A percentile compares a stretch with the other conserved stretches of the same genome.
These are phyloP conservation scores for Martiniozyma abietophila DNA, from an alignment of 805 yeast species.

Conservation along the genomic window DNA sequence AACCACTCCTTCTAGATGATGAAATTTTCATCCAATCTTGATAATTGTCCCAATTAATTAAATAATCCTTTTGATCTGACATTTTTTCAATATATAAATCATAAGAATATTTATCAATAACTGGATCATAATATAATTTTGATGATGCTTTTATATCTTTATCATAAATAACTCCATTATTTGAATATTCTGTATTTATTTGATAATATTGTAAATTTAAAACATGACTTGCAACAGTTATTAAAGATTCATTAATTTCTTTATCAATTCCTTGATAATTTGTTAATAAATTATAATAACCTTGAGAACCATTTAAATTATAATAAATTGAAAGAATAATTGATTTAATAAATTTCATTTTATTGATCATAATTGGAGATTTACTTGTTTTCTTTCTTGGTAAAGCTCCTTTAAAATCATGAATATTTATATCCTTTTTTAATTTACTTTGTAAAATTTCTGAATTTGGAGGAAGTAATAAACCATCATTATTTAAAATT, in stretches of 20 bases:
- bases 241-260: conserved; percentile 45
- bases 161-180: conserved; percentile 37
- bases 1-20: conserved; percentile 20
- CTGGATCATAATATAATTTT: conserved; percentile 45
- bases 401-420: conserved; percentile 34
- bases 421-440: conserved; percentile 13
- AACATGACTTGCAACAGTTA: conserved; percentile 41
- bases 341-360: conserved; percentile 37
- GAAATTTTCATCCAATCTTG: conserved; percentile 16
- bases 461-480: conserved; percentile 18
- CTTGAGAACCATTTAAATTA: conserved; percentile 36
- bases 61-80: conserved; percentile 12
- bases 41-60: conserved; percentile 14
- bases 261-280: conserved; percentile 30
- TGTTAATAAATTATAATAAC: conserved; percentile 30
- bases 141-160: conserved; percentile 37
- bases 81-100: conserved; percentile 18
- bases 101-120: conserved; percentile 28
- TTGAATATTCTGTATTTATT: conserved; percentile 35
- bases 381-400: conserved; percentile 43
- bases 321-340: conserved; percentile 40
- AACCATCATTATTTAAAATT: conserved; percentile 26
- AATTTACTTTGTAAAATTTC: conserved; percentile 1
- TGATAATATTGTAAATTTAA: conserved; percentile 35
- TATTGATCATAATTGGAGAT: conserved; percentile 41